These are phyloP conservation scores for Protomyces lactucae-debilis DNA, from an alignment of 1,139 yeast genomes.

Conservation along the genomic window DNA sequence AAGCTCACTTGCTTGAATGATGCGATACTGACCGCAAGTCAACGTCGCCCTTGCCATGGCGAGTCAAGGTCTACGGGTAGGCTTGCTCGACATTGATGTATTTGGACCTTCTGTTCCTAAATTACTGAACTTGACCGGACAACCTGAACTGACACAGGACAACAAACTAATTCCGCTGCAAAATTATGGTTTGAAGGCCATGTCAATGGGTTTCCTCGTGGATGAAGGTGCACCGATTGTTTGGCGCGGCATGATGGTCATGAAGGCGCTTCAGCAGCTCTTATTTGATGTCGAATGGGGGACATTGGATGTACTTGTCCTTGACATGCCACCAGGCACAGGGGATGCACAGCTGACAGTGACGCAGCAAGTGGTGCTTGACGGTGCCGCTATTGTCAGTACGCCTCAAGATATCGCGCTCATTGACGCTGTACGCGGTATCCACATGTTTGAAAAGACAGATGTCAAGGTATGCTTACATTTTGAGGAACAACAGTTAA, in stretches of 20 bases:
- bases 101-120: constrained; percentile 82
- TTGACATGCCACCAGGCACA: constrained; percentile 91
- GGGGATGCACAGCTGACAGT: constrained; percentile 83
- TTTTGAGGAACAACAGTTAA: not conserved
- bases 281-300: constrained; percentile 79
- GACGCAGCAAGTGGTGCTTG: constrained; percentile 68
- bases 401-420: constrained; percentile 86
- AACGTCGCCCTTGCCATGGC: constrained; percentile 64
- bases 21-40: constrained; percentile 38
- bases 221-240: constrained; percentile 67
- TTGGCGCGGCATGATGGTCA: constrained; percentile 84
- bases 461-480: constrained; percentile 55
- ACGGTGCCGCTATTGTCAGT: constrained; percentile 76
- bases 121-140: constrained; percentile 55
- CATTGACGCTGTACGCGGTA: constrained; percentile 75
- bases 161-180: constrained; percentile 63
- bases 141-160: constrained; percentile 53
- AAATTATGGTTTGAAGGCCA: constrained; percentile 75
- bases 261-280: constrained; percentile 79
- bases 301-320: constrained; percentile 58
- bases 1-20: constrained; percentile 20
- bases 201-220: constrained; percentile 85
- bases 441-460: constrained; percentile 70
- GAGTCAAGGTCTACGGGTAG: constrained; percentile 54
- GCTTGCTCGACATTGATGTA: constrained; percentile 72